These are phyloP conservation scores for Eucalyptus regnans DNA, from an alignment of 345 rosid genomes.

Conservation along the genomic window DNA sequence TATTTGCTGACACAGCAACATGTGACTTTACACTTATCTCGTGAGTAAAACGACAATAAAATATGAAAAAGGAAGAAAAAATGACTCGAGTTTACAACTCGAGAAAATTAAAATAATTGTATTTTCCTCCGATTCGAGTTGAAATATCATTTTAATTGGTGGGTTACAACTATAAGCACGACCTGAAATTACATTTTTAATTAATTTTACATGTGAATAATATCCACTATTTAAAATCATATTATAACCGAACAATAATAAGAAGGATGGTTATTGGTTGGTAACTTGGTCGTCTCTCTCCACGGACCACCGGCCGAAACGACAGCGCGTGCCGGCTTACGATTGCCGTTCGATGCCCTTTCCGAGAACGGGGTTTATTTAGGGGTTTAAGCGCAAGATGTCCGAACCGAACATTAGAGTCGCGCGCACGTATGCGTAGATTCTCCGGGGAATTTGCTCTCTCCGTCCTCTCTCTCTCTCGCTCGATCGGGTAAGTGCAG, in stretches of 20 bases:
- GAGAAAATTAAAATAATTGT: background rate
- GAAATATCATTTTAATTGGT: background rate
- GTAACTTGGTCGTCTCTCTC: background rate
- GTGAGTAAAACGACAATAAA: background rate
- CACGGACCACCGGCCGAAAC: background rate
- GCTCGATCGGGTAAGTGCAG: background rate
- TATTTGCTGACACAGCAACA: background rate
- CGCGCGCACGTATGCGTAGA: background rate
- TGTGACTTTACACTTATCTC: background rate
- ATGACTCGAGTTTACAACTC: background rate
- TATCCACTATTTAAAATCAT: background rate
- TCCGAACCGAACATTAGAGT: background rate
- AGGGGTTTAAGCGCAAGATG: background rate
- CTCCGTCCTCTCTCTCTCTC: background rate
- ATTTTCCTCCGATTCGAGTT: background rate
- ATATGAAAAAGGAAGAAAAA: background rate
- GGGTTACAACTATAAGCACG: background rate
- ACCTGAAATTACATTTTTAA: background rate
- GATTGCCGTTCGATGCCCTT: background rate
- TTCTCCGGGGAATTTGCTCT: background rate
- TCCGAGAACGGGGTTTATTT: background rate
- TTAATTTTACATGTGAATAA: background rate
- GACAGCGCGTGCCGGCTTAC: background rate
- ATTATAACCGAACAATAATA: background rate
- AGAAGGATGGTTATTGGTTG: too few relatives aligned